Base-by-base conservation (phyloP, 805 yeast species). In the Wickerhamiella qilinensis region DNA sequence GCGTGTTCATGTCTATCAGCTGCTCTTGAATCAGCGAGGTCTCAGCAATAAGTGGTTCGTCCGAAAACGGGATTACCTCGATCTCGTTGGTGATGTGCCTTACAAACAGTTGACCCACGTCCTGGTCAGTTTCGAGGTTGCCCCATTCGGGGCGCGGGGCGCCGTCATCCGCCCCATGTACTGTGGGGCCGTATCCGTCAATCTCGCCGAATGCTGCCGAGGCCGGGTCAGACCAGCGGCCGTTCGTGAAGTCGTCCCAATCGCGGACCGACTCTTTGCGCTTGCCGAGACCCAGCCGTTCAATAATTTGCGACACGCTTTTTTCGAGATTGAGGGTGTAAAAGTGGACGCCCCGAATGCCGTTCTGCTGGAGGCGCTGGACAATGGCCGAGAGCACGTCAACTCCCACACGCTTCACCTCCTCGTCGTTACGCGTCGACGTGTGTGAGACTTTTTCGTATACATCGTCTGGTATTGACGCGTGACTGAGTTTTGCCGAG, bases 161-260 rank as follows among this genome's bases (percentile, higher is more conserved):
- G 28, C 69, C 65, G 11, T 75, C 68, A 6, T 77, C 69, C 3
- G 83, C 75, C 24, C 54, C 54, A 52, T 86, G 86, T 50, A 91
- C 69, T 2, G 80, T 73, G 0, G 96, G 94, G 2, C 97, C 97
- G 56, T 88, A 91, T 22, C 97, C 97, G 56, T 86, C 96, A 50
- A 88, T 83, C 60, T 88, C 96, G 64, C 97, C 98, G 58, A 81
- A 88, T 1, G 97, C 97, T 16, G 96, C 95, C 25, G 94, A 83
- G 51, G 91, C 68, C 0, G 94, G 81, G 60, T 85, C 94, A 62
- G 96, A 93, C 57, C 83, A 84, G 62, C 97, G 70, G 54, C 96
- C 94, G 58, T 86, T 84, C 20, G 95, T 91, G 58, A 83, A 86
- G 53, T 86, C 97, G 63, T 86, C 97, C 97, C 97, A 86, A 7